These are phyloP conservation scores for Botryosphaeria agaves DNA, from an alignment of 2,329 filamentous ascomycete species.

Conservation along the genomic window DNA sequence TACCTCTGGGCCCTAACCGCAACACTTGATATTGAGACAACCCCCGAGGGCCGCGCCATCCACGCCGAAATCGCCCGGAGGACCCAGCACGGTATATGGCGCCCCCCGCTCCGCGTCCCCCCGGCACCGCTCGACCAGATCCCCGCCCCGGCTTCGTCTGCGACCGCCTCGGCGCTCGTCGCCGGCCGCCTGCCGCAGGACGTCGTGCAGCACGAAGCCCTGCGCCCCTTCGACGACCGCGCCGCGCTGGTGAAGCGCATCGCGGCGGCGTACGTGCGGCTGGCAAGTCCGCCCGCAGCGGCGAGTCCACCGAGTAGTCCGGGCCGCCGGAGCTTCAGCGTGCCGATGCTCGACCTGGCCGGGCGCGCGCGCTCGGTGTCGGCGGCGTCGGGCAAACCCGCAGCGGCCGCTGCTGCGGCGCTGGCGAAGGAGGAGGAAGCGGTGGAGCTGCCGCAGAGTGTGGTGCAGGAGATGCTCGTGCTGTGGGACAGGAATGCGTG, in stretches of 20 bases:
- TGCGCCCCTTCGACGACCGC: constrained; percentile 62
- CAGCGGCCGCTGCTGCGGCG: constrained; percentile 22
- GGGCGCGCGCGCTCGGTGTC: no score
- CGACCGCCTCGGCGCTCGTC: constrained; percentile 25
- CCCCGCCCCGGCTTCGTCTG: no score
- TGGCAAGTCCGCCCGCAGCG: constrained; percentile 39
- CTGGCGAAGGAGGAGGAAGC: no score
- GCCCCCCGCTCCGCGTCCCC: constrained; percentile 56
- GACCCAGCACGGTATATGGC: constrained; percentile 60
- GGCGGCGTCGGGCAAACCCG: constrained; percentile 32
- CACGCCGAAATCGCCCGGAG: constrained; percentile 61
- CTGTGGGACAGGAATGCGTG: constrained; percentile 68
- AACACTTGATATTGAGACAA: constrained; percentile 58
- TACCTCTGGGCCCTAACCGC: constrained; percentile 73
- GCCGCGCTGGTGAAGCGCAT: constrained; percentile 57
- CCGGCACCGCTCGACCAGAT: constrained; percentile 46
- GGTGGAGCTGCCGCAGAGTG: constrained; percentile 47
- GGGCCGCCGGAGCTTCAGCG: constrained; percentile 40
- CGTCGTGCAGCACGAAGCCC: constrained; percentile 41
- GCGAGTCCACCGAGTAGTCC: constrained; percentile 55
- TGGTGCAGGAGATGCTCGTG: constrained; percentile 59
- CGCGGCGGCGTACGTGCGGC: constrained; percentile 48
- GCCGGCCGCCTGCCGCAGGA: constrained; percentile 29
- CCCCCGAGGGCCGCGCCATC: constrained; percentile 51
- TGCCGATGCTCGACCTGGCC: no score